Base-by-base conservation (phyloP, 805 yeast species). In the Lachancea cidri region DNA sequence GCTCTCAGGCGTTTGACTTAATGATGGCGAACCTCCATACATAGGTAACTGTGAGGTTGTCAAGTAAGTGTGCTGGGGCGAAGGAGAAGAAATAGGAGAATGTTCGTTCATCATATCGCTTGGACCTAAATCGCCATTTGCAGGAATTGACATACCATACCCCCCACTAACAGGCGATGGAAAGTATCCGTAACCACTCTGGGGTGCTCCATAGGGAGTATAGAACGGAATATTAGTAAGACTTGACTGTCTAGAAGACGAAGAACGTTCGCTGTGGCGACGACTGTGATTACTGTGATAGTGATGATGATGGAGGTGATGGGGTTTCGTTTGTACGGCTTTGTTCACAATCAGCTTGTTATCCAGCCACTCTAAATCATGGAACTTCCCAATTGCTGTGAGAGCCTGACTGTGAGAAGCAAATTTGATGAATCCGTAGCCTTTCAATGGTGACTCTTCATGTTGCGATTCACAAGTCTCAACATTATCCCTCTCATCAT, bases 371-470 rank as follows among this genome's bases (percentile, higher is more conserved):
- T 63, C 69, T 25, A 60, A 58, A 20, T 71, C 70, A 50, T 74
- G 68, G 43, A 83, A 67, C 33, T 63, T 67, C 36, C 70, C 70
- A 22, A 80, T 68, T 5, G 78, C 73, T 16, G 52, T 59, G 30
- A 76, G 50, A 1, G 81, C 76, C 46, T 72, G 73, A 15, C 67
- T 69, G 52, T 75, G 79, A 30, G 54, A 62, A 15, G 58, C 55
- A 48, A 75, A 77, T 39, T 72, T 74, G 29, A 81, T 68, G 49
- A 73, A 81, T 0, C 81, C 85, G 49, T 73, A 76, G 11, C 72
- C 73, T 44, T 69, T 58, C 29, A 60, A 41, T 19, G 49, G 47
- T 17, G 41, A 42, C 5, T 47, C 54, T 33, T 46, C 58, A 25
- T 45, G 31, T 29, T 41, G 44, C 11, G 42, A 29, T 6, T 33